Evolutionary conservation across 495 filamentous ascomycete genomes (phyloP).

Genomic region (Monascus purpureus): DNA sequence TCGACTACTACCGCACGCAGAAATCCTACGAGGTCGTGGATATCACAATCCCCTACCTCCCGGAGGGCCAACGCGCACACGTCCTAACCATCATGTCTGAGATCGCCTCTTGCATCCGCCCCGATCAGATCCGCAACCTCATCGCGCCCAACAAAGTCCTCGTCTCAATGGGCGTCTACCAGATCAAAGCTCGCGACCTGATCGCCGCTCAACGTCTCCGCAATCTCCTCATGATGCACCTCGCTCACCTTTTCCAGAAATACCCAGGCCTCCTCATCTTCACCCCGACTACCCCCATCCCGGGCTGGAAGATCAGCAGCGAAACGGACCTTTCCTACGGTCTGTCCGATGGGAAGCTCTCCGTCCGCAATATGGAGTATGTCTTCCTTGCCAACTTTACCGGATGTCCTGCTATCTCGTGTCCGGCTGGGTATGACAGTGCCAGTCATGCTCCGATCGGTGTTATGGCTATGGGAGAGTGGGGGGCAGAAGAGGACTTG

Average conservation of each 20-base stretch:
- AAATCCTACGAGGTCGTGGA: conserved; percentile 54
- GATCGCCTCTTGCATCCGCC: conserved; percentile 30
- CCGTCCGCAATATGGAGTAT: conserved; percentile 73
- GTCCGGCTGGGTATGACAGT: conserved; percentile 59
- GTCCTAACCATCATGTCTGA: conserved; percentile 68
- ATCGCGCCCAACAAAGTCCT: conserved; percentile 64
- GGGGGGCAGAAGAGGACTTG: conserved; percentile 72
- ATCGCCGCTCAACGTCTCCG: conserved; percentile 63
- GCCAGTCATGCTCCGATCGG: conserved; percentile 55
- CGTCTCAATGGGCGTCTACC: conserved; percentile 41
- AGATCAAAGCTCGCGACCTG: conserved; percentile 56
- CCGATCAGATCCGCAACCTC: conserved; percentile 32
- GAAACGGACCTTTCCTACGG: conserved; percentile 46
- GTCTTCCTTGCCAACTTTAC: conserved; percentile 75
- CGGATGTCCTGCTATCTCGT: conserved; percentile 65
- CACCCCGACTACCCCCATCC: conserved; percentile 62
- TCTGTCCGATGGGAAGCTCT: conserved; percentile 56
- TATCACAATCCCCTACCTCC: conserved; percentile 63
- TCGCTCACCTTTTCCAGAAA: conserved; percentile 53
- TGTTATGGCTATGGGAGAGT: conserved; percentile 82
- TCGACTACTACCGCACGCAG: conserved; percentile 44
- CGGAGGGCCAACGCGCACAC: conserved; percentile 64
- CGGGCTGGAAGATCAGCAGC: conserved; percentile 55
- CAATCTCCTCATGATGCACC: conserved; percentile 67
- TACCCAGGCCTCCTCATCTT: conserved; percentile 70